These are phyloP conservation scores for Trichoderma sp. DNA, from an alignment of 2,329 filamentous ascomycete genomes.

Conservation along the genomic window DNA sequence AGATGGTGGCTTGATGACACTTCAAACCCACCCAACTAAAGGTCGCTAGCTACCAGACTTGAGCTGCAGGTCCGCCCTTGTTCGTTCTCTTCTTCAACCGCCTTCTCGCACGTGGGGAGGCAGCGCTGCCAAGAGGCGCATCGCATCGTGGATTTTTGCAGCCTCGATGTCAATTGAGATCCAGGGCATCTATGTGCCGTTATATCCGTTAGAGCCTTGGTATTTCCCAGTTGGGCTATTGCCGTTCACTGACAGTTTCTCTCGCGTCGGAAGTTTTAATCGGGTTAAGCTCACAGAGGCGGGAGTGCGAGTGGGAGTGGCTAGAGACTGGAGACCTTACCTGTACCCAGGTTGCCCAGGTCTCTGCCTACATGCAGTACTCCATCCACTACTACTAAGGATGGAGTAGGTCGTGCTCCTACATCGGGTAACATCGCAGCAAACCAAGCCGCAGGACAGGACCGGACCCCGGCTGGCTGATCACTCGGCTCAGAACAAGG, in stretches of 20 bases:
- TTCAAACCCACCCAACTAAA: neutral
- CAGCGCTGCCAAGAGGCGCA: neutral
- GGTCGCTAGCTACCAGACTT: neutral
- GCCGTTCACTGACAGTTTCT: neutral
- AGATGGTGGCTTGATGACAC: neutral
- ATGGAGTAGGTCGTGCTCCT: neutral
- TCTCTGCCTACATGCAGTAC: neutral
- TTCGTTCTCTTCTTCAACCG: neutral
- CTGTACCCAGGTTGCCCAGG: neutral
- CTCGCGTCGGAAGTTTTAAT: neutral
- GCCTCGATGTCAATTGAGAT: neutral
- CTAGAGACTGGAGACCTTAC: neutral
- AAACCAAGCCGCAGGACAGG: neutral
- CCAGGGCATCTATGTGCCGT: neutral
- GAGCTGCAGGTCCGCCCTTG: neutral
- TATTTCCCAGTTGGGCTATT: neutral
- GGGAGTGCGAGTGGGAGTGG: neutral
- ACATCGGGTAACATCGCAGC: conserved; percentile 8
- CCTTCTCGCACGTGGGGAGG: neutral
- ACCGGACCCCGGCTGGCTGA: neutral
- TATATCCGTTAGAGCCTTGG: neutral
- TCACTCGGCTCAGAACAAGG: neutral
- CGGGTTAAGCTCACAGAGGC: neutral
- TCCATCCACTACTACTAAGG: neutral
- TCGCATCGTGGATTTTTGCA: neutral